Evolutionary conservation across 1,284 basidiomycete genomes (phyloP).

Genomic region (Pisolithus thermaeus): DNA sequence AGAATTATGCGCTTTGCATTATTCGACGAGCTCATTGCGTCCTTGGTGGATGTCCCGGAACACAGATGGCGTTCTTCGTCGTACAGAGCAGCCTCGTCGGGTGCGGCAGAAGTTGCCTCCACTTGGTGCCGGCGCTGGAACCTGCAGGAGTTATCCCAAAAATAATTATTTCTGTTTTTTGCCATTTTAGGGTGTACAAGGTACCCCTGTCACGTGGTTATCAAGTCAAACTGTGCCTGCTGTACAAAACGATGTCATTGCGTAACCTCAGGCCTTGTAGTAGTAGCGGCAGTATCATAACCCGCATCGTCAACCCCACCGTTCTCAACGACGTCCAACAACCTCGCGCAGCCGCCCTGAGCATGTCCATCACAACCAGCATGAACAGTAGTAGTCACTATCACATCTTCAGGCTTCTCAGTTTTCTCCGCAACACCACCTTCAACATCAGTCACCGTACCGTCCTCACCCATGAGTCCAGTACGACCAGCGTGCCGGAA

Average conservation of each 20-base stretch:
- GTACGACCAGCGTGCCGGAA: not conserved
- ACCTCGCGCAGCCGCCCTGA: not conserved
- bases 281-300: not conserved
- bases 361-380: not conserved
- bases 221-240: not conserved
- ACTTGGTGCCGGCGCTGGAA: too few relatives aligned
- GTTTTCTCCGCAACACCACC: not conserved
- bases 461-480: not conserved
- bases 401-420: too few relatives aligned
- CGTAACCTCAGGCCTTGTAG: not conserved
- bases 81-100: too few relatives aligned
- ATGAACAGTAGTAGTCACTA: too few relatives aligned
- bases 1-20: constrained; percentile 21
- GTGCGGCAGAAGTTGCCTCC: not conserved
- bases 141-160: not conserved
- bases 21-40: constrained; percentile 9
- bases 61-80: not conserved
- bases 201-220: not conserved
- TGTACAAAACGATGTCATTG: not conserved
- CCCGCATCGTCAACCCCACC: not conserved
- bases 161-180: not conserved
- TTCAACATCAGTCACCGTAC: not conserved
- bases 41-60: not conserved
- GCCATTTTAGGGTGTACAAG: not conserved
- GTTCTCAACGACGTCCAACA: not conserved